A percentile compares a stretch with the other conserved stretches of the same genome.
Evolutionary conservation across 768 basidiomycete genomes (phyloP).

Genomic region (Auriscalpium orientale): DNA sequence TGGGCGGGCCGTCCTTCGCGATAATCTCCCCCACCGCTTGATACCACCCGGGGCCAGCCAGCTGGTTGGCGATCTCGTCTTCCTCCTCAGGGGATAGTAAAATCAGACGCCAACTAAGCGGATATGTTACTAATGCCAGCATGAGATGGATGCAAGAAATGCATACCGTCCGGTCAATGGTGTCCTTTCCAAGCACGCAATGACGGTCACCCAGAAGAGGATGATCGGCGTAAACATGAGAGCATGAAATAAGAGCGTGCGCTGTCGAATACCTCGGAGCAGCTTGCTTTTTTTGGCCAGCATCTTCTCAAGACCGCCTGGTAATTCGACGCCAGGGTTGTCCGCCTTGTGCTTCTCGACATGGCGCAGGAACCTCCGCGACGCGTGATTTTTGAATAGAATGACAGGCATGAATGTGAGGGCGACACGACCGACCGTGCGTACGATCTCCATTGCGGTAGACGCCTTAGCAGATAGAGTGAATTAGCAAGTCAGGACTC

Average conservation of each 20-base stretch:
- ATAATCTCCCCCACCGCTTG: conserved; percentile 75
- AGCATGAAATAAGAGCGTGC: conserved; percentile 42
- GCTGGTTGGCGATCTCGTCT: conserved; percentile 74
- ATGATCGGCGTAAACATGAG: conserved; percentile 54
- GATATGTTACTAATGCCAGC: conserved; percentile 18
- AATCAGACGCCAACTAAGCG: conserved; percentile 72
- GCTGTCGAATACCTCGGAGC: conserved; percentile 40
- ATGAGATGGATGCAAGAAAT: no score
- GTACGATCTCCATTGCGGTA: conserved; percentile 60
- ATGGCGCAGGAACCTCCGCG: conserved; percentile 41
- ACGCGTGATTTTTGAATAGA: conserved; percentile 48
- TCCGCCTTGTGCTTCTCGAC: conserved; percentile 35
- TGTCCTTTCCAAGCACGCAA: conserved; percentile 69
- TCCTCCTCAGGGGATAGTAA: conserved; percentile 90
- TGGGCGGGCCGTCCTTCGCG: conserved; percentile 47
- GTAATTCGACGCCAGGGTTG: conserved; percentile 29
- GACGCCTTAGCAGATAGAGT: conserved; percentile 45
- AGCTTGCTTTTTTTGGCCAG: conserved; percentile 45
- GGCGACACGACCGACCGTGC: conserved; percentile 62
- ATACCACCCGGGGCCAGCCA: conserved; percentile 85
- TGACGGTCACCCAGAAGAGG: conserved; percentile 60
- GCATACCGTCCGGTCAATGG: conserved; percentile 77
- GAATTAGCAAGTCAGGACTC: conserved; percentile 8
- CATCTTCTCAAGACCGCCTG: conserved; percentile 25
- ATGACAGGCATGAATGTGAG: conserved; percentile 71